Evolutionary conservation across 1,139 yeast species (phyloP).

Genomic region (Sugiyamaella pinicola): DNA sequence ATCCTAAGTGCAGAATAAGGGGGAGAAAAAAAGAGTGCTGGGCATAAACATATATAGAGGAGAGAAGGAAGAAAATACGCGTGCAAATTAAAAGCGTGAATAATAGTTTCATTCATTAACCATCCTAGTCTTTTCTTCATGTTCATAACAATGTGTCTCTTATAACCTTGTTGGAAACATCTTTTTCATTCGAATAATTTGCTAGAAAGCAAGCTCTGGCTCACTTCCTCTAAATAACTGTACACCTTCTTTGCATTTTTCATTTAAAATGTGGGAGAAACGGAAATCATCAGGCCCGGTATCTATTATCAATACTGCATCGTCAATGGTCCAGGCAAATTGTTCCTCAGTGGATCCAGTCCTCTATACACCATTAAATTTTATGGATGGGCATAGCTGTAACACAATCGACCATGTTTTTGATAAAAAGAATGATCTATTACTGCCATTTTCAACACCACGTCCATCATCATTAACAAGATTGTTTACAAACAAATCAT

Average conservation of each 20-base stretch:
- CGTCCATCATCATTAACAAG: constrained; percentile 15
- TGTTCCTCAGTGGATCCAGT: constrained; percentile 13
- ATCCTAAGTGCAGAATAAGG: background rate
- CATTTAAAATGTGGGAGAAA: background rate
- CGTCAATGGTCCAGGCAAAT: constrained; percentile 3
- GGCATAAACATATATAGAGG: background rate
- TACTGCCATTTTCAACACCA: constrained; percentile 10
- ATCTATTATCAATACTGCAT: background rate
- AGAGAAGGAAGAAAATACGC: too few species aligned
- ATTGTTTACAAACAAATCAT: constrained; percentile 8
- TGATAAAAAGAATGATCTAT: constrained; percentile 1
- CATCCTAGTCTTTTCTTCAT: background rate
- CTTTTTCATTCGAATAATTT: background rate
- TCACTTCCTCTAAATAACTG: background rate
- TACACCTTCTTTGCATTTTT: background rate
- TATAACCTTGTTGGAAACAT: background rate
- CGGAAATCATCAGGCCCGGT: background rate
- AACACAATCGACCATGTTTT: background rate
- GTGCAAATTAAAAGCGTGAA: background rate
- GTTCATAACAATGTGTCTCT: background rate
- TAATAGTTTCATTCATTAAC: background rate
- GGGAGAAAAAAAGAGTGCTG: background rate
- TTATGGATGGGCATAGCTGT: constrained; percentile 5
- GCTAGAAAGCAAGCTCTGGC: background rate
- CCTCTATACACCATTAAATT: constrained; percentile 4